Base-by-base conservation (phyloP, 352 stramenopile genomes). In the Phytophthora sansomeana region DNA sequence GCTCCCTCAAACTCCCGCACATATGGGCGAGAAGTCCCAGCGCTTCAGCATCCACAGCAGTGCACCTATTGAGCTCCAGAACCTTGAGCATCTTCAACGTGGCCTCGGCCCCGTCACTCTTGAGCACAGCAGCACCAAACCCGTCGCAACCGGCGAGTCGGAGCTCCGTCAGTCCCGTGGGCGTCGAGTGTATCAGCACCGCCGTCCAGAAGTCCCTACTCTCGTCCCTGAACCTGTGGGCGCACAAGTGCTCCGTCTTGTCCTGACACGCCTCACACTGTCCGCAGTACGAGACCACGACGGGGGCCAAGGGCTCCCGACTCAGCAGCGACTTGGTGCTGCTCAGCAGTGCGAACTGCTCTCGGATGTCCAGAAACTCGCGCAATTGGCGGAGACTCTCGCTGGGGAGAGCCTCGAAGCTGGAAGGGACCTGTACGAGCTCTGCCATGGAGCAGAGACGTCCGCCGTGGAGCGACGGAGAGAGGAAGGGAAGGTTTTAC, bases 51-150 rank as follows among this genome's bases (percentile, higher is more conserved):
- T 75, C 77, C 17, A 93, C 69, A 5, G 62, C 33, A 5, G 55
- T 52, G 58, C 81, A 90, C n/a, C 79, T 72, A 50, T 86, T 87
- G 21, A 93, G 74, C 9, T 91, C 81, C 26, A 93, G 53, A 7
- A 90, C 77, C 26, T 76, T 68, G 2, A 93, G 77, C 35, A 67
- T 49, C 17, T 44, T 35, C n/a, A 92, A 43, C 16, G 81, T 80
- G 0, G 42, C 38, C 17, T 61, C 52, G 4, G 67, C 74, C 21
- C 61, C 63, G 6, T 51, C 17, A 16, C 63, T 69, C 16, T 62
- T 58, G 3, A 94, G 67, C 52, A 89, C 61, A 0, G 49, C 46
- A 3, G 64, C 59, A 19, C 83, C 74, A 21, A 96, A 84, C 0
- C 61, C 63, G 19, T 79, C 62, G 32, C 81, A 91, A 33, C 70